These are phyloP conservation scores for Gossypium aridum DNA, from an alignment of 441 rosid species.

Conservation along the genomic window DNA sequence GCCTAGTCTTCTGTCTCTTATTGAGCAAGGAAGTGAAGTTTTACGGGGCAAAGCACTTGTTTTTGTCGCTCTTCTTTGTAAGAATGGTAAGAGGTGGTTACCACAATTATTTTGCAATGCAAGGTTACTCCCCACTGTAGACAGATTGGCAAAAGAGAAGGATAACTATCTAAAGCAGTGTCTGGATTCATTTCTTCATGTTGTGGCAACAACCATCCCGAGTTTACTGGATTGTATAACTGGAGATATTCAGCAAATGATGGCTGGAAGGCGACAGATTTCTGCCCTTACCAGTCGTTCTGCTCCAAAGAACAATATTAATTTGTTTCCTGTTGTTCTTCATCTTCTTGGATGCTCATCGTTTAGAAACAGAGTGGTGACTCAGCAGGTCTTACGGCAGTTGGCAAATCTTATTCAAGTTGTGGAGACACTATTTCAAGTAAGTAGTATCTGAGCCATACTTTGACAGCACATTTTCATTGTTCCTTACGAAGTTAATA, in stretches of 20 bases:
- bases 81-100: slow-evolving; percentile 81
- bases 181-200: slow-evolving; percentile 61
- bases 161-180: slow-evolving; percentile 73
- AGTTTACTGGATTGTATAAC: slow-evolving; percentile 65
- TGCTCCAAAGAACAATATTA: slow-evolving; percentile 57
- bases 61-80: slow-evolving; percentile 82
- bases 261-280: slow-evolving; percentile 76
- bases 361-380: slow-evolving; percentile 72
- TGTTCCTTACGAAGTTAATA: background rate
- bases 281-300: slow-evolving; percentile 55
- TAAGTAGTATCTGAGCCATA: slow-evolving; percentile 23
- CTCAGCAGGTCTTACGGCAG: slow-evolving; percentile 61
- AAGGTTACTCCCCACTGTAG: slow-evolving; percentile 69
- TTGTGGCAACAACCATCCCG: slow-evolving; percentile 66
- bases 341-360: slow-evolving; percentile 82
- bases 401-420: slow-evolving; percentile 72
- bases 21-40: slow-evolving; percentile 86
- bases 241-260: slow-evolving; percentile 76
- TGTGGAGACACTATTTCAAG: slow-evolving; percentile 86
- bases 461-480: background rate
- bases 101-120: slow-evolving; percentile 74
- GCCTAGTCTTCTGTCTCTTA: slow-evolving; percentile 62
- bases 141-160: slow-evolving; percentile 86
- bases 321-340: slow-evolving; percentile 78
- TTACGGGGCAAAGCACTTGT: slow-evolving; percentile 76